Base-by-base conservation (phyloP, 78 protist species). In the Polysphondylium violaceum region DNA sequence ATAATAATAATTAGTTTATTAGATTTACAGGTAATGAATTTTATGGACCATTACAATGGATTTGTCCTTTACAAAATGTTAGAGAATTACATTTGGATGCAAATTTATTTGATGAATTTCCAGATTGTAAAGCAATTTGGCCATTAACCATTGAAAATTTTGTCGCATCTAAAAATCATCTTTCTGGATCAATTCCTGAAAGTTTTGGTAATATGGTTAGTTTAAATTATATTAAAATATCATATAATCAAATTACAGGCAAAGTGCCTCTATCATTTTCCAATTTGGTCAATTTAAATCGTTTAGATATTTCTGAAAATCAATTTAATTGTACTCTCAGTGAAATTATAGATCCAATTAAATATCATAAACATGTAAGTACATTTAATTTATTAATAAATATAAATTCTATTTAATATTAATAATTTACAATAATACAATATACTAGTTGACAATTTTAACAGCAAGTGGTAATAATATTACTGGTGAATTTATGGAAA, bases 261-360 rank as follows among this genome's bases (percentile, higher is more conserved):
- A 21, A 23, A 17, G 29, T 83, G 1, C 91, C 91, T 55, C 8
- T 1, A 40, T 31, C 72, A 17, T 44, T 83, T 55, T 25, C 38
- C 2, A 69, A 83, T 8, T 58, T 69, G 19, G n/a, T 35, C 16
- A 69, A 67, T 41, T 53, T 83, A 3, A 55, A 63, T n/a, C 51
- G 91, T 59, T 38, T 83, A 8, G 78, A 68, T 58, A 69, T 83
- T 19, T 68, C 78, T n/a, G 68, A 72, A 33, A 83, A 83, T 58
- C n/a, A 41, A n/a, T 41, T 83, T 41, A 58, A 55, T 58, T 83
- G 91, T 56, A 55, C 72, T n/a, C 33, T 83, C 8, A 23, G 14
- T 9, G 91, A 83, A 29, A 40, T 83, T n/a, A 68, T 83, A 5
- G 79, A 74, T 41, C 91, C 91, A 36, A 69, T 83, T 44, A 69